These are phyloP conservation scores for Lipomyces yamadae DNA, from an alignment of 805 yeast genomes.

Conservation along the genomic window DNA sequence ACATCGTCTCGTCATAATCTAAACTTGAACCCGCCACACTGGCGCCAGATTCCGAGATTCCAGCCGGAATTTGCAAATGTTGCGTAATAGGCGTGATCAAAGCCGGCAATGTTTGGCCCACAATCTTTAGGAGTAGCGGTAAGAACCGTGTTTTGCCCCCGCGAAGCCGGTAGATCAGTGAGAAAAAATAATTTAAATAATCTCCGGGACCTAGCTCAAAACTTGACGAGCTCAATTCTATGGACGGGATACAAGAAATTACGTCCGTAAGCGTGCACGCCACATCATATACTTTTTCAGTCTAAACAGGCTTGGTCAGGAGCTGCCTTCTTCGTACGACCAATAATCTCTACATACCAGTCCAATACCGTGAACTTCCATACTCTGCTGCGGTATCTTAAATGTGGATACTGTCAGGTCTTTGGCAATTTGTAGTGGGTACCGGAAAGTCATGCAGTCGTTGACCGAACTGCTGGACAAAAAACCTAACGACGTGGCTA, in stretches of 20 bases:
- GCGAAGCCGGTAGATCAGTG: background rate
- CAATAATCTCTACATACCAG: background rate
- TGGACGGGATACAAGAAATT: slow-evolving; percentile 4
- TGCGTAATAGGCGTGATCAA: slow-evolving; percentile 3
- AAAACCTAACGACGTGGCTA: background rate
- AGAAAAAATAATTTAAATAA: slow-evolving; percentile 6
- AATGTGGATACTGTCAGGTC: slow-evolving; percentile 1
- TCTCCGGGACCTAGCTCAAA: slow-evolving; percentile 13
- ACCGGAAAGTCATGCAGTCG: slow-evolving; percentile 9
- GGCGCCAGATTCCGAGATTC: background rate
- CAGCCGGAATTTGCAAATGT: slow-evolving; percentile 1
- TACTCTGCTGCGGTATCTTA: slow-evolving; percentile 1
- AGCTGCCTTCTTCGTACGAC: background rate
- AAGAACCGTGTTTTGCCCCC: slow-evolving; percentile 6
- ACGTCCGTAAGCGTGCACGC: slow-evolving; percentile 12
- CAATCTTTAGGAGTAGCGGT: slow-evolving; percentile 5
- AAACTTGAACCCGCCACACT: background rate
- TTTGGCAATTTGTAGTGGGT: slow-evolving; percentile 9
- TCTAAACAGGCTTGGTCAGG: background rate
- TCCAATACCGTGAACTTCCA: slow-evolving; percentile 9
- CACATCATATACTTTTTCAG: slow-evolving; percentile 7
- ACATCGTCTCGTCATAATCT: background rate
- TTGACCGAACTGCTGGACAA: slow-evolving; percentile 3
- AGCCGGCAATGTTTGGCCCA: slow-evolving; percentile 3
- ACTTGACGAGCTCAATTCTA: background rate